Percentiles rank a stretch among this genome's conserved stretches.
Evolutionary conservation across 2,329 filamentous ascomycete genomes (phyloP).

Genomic region (Thielaviopsis euricoi): DNA sequence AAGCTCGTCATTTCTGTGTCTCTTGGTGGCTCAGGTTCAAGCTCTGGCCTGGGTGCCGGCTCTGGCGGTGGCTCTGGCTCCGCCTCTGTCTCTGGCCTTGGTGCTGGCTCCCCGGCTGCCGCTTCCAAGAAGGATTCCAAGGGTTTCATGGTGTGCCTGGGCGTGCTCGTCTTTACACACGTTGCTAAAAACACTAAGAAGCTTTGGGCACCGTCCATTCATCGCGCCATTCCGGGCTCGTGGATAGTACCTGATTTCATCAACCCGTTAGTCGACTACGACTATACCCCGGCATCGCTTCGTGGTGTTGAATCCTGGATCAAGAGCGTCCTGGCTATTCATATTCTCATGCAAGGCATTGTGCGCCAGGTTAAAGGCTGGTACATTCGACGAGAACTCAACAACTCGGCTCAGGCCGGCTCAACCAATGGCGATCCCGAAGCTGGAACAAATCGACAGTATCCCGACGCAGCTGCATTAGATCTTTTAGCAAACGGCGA

Average conservation of each 20-base stretch:
- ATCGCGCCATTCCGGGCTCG: neutral
- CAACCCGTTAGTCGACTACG: constrained; percentile 1
- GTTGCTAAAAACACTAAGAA: constrained; percentile 4
- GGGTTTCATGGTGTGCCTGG: constrained; percentile 18
- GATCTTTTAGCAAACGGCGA: constrained; percentile 13
- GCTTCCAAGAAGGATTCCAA: constrained; percentile 34
- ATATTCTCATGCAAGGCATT: constrained; percentile 58
- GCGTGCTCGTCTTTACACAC: constrained; percentile 4
- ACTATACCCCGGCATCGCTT: neutral
- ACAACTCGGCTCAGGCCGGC: constrained; percentile 25
- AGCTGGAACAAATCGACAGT: constrained; percentile 3
- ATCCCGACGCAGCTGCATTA: constrained; percentile 1
- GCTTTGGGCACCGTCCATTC: constrained; percentile 8
- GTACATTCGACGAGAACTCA: constrained; percentile 41
- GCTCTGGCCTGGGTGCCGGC: constrained; percentile 22
- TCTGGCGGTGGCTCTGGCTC: constrained; percentile 38
- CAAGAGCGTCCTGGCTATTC: constrained; percentile 52
- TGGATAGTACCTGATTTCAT: constrained; percentile 8
- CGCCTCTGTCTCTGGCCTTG: constrained; percentile 2
- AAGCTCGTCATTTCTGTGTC: constrained; percentile 89
- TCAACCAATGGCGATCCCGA: constrained; percentile 18
- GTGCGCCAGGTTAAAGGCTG: constrained; percentile 54
- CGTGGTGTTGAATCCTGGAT: constrained; percentile 29
- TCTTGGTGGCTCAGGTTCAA: constrained; percentile 53
- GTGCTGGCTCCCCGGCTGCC: constrained; percentile 21